phyloP scores from a whole-genome alignment of 2,329 filamentous ascomycete species.

The Diaporthe sp. region DNA sequence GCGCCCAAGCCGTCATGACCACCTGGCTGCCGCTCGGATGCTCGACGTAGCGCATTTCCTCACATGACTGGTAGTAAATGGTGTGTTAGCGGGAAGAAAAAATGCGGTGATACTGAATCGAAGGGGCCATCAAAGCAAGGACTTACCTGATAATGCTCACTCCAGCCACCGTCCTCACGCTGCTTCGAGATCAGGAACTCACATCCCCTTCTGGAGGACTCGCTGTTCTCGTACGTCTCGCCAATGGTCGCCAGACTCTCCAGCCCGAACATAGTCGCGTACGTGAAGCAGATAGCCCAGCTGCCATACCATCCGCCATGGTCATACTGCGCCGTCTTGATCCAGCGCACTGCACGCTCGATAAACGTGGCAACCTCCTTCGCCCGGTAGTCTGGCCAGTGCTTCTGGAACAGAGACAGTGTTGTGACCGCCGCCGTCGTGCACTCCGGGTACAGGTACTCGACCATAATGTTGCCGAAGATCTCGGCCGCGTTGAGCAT shows the following conservation, averaged over 20 bases:
- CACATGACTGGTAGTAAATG: constrained; percentile 71
- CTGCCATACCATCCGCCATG: constrained; percentile 98
- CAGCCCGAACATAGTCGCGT: constrained; percentile 95
- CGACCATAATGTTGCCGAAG: constrained; percentile 97
- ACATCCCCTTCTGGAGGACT: constrained; percentile 80
- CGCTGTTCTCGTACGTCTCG: constrained; percentile 83
- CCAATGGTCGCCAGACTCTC: constrained; percentile 87
- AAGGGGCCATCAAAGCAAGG: background rate
- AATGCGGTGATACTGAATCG: background rate
- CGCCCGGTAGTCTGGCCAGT: constrained; percentile 85
- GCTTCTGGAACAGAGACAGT: constrained; percentile 82
- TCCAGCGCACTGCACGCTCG: constrained; percentile 81
- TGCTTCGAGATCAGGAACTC: constrained; percentile 90
- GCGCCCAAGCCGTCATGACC: constrained; percentile 94
- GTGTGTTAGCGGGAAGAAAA: constrained; percentile 15
- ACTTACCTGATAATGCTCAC: constrained; percentile 86
- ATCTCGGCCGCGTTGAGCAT: constrained; percentile 95
- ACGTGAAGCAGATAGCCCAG: constrained; percentile 99
- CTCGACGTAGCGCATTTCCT: constrained; percentile 81
- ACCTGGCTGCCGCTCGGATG: constrained; percentile 85
- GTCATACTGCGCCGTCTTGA: constrained; percentile 80
- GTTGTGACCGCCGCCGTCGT: constrained; percentile 95
- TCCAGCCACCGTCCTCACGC: constrained; percentile 93
- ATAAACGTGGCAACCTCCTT: constrained; percentile 83
- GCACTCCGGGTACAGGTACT: constrained; percentile 98